Conservation (phyloP, 306 rosid genomes). For the Vigna trinervia region DNA sequence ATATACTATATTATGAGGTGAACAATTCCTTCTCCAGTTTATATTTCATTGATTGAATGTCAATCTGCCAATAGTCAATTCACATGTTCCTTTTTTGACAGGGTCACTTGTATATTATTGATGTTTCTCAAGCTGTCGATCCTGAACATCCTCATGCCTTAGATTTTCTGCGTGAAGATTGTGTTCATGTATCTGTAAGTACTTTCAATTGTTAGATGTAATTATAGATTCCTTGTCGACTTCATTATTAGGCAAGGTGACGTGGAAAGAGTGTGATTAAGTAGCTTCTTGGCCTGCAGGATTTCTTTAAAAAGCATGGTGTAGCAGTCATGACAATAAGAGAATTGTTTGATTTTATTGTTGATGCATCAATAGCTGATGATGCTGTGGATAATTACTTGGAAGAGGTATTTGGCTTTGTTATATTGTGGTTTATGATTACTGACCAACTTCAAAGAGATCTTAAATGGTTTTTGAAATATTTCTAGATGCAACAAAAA, state of each 20-base stretch:
- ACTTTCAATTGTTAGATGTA: neutral
- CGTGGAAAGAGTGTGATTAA: constrained; percentile 26
- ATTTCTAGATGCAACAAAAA: constrained; percentile 68
- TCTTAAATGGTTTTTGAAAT: constrained; percentile 10
- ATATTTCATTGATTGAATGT: constrained; percentile 31
- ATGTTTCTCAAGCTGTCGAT: constrained; percentile 96
- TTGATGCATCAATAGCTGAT: constrained; percentile 81
- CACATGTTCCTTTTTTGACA: constrained; percentile 42
- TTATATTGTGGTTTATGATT: neutral
- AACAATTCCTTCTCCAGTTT: constrained; percentile 7
- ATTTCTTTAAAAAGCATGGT: constrained; percentile 82
- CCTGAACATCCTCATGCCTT: constrained; percentile 91
- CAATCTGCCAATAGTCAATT: constrained; percentile 26
- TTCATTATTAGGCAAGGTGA: neutral
- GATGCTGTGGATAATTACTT: constrained; percentile 78
- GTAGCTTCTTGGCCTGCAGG: constrained; percentile 57
- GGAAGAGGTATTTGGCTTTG: constrained; percentile 65
- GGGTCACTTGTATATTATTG: constrained; percentile 91
- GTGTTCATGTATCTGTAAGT: constrained; percentile 79
- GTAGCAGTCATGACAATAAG: constrained; percentile 91
- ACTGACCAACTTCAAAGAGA: constrained; percentile 35
- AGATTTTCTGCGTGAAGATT: constrained; percentile 84
- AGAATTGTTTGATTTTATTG: constrained; percentile 89
- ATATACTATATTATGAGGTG: constrained; percentile 86
- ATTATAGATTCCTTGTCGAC: constrained; percentile 7